phyloP scores from a whole-genome alignment of 257 asterid genomes.

The Mentha longifolia region DNA sequence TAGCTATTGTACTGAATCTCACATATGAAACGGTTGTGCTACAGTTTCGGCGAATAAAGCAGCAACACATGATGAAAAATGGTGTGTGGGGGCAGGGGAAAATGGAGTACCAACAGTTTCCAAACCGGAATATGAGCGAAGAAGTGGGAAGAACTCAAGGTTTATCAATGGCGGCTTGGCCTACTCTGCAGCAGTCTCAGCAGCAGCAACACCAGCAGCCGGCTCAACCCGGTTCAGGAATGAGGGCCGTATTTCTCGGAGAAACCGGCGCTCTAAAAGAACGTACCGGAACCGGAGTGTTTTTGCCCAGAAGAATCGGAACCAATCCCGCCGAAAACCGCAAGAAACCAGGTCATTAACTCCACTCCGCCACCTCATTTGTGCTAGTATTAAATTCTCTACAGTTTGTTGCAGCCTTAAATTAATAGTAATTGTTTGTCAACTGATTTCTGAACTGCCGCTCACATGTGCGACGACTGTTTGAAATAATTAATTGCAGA shows the following conservation, averaged over 20 bases:
- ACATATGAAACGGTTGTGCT: background rate
- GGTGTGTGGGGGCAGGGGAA: constrained; percentile 40
- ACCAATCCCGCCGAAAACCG: constrained; percentile 43
- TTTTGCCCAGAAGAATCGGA: constrained; percentile 63
- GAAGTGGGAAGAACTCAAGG: constrained; percentile 23
- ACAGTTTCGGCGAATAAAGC: constrained; percentile 55
- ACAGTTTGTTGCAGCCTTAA: background rate
- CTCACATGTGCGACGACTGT: background rate
- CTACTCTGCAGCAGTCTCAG: constrained; percentile 52
- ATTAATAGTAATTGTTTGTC: background rate
- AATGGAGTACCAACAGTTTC: constrained; percentile 37
- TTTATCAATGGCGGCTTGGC: constrained; percentile 54
- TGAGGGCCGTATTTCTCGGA: constrained; percentile 69
- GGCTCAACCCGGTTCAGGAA: constrained; percentile 50
- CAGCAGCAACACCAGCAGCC: constrained; percentile 35
- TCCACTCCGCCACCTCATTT: background rate
- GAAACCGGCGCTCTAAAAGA: constrained; percentile 55
- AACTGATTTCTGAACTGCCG: background rate
- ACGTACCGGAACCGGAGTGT: constrained; percentile 89
- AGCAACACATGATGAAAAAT: constrained; percentile 43
- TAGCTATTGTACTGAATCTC: background rate
- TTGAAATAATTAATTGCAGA: background rate
- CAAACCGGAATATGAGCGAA: constrained; percentile 33
- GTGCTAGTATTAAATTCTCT: background rate
- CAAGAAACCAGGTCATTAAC: constrained; percentile 55